A percentile compares a stretch with the other conserved stretches of the same genome.
These are phyloP conservation scores for Metschnikowia baotianmanensis DNA, from an alignment of 805 yeast genomes.

Conservation along the genomic window DNA sequence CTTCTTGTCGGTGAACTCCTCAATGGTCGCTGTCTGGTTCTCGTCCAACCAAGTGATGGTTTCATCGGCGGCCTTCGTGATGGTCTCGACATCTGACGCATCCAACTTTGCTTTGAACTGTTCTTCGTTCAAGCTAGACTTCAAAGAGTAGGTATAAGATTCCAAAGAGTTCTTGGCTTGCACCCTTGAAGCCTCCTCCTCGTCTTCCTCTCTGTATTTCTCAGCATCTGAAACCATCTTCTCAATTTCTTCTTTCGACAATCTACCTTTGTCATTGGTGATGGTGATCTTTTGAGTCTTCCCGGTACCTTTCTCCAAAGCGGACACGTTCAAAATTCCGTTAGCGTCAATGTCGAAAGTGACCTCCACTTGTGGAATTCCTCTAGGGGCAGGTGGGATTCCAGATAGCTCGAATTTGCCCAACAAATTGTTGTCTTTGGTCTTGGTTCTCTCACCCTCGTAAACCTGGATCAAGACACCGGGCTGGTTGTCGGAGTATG, in stretches of 20 bases:
- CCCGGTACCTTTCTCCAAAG: slow-evolving; percentile 93
- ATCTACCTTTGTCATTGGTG: slow-evolving; percentile 92
- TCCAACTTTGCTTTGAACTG: slow-evolving; percentile 26
- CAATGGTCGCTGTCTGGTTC: slow-evolving; percentile 39
- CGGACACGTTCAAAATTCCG: slow-evolving; percentile 83
- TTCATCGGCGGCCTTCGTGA: slow-evolving; percentile 14
- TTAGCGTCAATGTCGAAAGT: slow-evolving; percentile 86
- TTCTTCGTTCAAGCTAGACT: slow-evolving; percentile 55
- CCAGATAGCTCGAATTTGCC: slow-evolving; percentile 86
- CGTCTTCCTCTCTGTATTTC: slow-evolving; percentile 89
- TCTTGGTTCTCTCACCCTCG: slow-evolving; percentile 96
- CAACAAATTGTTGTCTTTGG: slow-evolving; percentile 86
- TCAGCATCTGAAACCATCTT: slow-evolving; percentile 98
- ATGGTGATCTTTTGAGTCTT: slow-evolving; percentile 87
- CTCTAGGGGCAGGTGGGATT: slow-evolving; percentile 90
- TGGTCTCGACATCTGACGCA: slow-evolving; percentile 11
- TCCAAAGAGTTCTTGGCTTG: slow-evolving; percentile 87
- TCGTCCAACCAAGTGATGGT: slow-evolving; percentile 35
- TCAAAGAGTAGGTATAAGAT: slow-evolving; percentile 81
- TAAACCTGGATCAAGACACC: slow-evolving; percentile 90
- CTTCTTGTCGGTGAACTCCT: slow-evolving; percentile 40
- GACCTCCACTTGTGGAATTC: slow-evolving; percentile 87
- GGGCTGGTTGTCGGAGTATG: slow-evolving; percentile 95
- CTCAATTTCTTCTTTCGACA: slow-evolving; percentile 90
- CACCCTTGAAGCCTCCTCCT: slow-evolving; percentile 75